Evolutionary conservation across 2,329 filamentous ascomycete genomes (phyloP).

Genomic region (Alternaria triticimaculans): DNA sequence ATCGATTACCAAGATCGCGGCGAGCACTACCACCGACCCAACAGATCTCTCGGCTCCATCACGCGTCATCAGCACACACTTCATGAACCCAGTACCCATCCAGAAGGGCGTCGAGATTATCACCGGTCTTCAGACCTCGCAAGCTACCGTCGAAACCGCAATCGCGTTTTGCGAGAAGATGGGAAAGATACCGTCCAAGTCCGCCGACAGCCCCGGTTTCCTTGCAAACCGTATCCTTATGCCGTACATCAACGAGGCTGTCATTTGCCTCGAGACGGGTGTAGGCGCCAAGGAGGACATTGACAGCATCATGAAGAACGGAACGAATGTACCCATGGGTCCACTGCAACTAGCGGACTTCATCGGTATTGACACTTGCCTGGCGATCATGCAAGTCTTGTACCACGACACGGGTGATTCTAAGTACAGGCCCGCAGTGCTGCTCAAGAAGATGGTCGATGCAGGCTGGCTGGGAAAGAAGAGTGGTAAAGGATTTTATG

Average conservation of each 20-base stretch:
- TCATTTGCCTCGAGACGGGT: constrained; percentile 94
- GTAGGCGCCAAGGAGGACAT: constrained; percentile 90
- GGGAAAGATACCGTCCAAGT: constrained; percentile 89
- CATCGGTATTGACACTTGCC: constrained; percentile 93
- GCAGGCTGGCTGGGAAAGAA: constrained; percentile 98
- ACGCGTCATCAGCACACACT: constrained; percentile 93
- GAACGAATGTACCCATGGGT: constrained; percentile 98
- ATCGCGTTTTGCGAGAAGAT: constrained; percentile 87
- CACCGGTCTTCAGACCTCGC: constrained; percentile 87
- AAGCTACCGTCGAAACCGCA: constrained; percentile 80
- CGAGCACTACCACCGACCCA: constrained; percentile 78
- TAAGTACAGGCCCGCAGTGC: constrained; percentile 89
- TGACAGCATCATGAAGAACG: constrained; percentile 98
- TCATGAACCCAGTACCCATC: constrained; percentile 98
- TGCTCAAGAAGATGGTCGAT: constrained; percentile 94
- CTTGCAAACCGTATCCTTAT: constrained; percentile 96
- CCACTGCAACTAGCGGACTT: constrained; percentile 94
- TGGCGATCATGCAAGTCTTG: constrained; percentile 96
- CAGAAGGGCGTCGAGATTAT: constrained; percentile 99
- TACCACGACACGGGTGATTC: constrained; percentile 91
- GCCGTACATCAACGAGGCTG: constrained; percentile 98
- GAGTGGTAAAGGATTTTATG: constrained; percentile 93
- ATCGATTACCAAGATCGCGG: constrained; percentile 94
- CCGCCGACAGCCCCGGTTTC: constrained; percentile 91
- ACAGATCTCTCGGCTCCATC: constrained; percentile 82